phyloP scores from a whole-genome alignment of 2,329 filamentous ascomycete species.

The Fusarium duplospermum region DNA sequence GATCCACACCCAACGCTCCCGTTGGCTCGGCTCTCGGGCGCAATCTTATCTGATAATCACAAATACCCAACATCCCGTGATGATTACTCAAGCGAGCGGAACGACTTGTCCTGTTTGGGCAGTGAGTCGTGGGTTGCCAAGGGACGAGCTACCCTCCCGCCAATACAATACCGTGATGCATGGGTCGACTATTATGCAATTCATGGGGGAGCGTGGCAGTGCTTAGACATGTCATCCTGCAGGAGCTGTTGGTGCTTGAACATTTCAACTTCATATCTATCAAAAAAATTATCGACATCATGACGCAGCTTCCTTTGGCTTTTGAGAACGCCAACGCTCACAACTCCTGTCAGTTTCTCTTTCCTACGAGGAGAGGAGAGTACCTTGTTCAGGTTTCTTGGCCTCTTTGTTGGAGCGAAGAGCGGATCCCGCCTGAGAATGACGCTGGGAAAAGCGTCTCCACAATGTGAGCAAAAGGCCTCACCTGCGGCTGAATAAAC shows the following conservation, averaged over 20 bases:
- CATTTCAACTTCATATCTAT: background rate
- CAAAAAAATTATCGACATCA: background rate
- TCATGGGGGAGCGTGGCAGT: background rate
- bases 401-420: conserved; percentile 43
- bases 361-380: conserved; percentile 34
- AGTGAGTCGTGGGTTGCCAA: conserved; percentile 1
- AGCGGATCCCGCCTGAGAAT: conserved; percentile 27
- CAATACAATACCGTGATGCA: background rate
- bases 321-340: conserved; percentile 17
- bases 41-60: conserved; percentile 36
- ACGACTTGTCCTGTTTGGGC: background rate
- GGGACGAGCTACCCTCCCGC: background rate
- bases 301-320: conserved; percentile 9
- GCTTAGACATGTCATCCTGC: background rate
- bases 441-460: conserved; percentile 30
- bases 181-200: background rate
- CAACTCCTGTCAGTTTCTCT: conserved; percentile 35
- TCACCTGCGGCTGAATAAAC: background rate
- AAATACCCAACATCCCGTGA: background rate
- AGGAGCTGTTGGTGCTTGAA: background rate
- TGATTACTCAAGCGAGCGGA: background rate
- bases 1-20: conserved; percentile 2
- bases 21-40: background rate
- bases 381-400: conserved; percentile 46
- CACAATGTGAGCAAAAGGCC: conserved; percentile 42